Conservation (phyloP, 768 basidiomycete genomes). For the Suillus fuscotomentosus region DNA sequence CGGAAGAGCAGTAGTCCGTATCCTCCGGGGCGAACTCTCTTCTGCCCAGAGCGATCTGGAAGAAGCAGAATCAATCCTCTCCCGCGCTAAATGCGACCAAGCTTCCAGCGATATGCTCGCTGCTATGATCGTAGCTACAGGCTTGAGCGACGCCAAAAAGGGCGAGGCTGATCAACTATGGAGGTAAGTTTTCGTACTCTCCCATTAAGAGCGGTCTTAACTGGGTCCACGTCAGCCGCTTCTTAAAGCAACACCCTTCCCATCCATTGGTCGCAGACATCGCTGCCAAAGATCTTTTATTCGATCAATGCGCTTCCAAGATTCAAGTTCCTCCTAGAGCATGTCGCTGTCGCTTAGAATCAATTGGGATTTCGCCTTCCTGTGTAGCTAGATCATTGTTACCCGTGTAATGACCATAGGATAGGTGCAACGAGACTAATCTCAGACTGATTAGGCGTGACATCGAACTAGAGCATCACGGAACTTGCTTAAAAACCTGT, state of each 20-base stretch:
- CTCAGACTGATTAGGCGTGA: too few species aligned
- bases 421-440: too few species aligned
- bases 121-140: slow-evolving; percentile 61
- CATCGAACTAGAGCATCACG: too few species aligned
- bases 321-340: slow-evolving; percentile 60
- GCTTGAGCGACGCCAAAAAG: slow-evolving; percentile 56
- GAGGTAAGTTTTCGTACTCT: slow-evolving; percentile 48
- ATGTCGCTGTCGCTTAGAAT: slow-evolving; percentile 15
- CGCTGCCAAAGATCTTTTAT: slow-evolving; percentile 55
- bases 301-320: slow-evolving; percentile 60
- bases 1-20: slow-evolving; percentile 75
- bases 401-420: not conserved
- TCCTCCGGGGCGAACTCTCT: slow-evolving; percentile 70
- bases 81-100: slow-evolving; percentile 39
- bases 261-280: slow-evolving; percentile 73
- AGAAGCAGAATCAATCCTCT: slow-evolving; percentile 50
- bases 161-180: slow-evolving; percentile 65
- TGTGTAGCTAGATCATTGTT: not conserved
- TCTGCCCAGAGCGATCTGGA: slow-evolving; percentile 82
- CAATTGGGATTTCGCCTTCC: not conserved
- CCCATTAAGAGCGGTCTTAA: slow-evolving; percentile 7
- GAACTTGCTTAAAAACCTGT: not conserved
- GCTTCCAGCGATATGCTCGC: slow-evolving; percentile 66
- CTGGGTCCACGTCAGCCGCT: slow-evolving; percentile 29
- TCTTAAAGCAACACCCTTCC: slow-evolving; percentile 51